Percentiles rank a stretch among this genome's conserved stretches.
Evolutionary conservation across 768 basidiomycete species (phyloP).

Genomic region (Trametes maxima): DNA sequence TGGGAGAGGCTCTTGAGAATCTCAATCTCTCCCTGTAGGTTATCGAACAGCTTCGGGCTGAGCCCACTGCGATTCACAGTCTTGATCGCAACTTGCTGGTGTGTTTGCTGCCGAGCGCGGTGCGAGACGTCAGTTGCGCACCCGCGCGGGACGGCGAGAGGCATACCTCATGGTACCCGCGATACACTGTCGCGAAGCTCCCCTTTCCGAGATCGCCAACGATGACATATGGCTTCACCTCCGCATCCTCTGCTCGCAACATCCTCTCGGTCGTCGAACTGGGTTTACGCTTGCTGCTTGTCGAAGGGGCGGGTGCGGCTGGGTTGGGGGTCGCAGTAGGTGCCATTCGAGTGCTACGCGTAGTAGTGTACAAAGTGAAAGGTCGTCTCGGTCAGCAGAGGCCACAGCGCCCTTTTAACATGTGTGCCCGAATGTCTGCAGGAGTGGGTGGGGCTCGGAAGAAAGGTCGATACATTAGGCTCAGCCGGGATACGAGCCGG

Average conservation of each 20-base stretch:
- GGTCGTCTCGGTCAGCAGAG: conserved; percentile 1
- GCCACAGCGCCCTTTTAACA: not conserved
- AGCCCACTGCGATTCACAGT: conserved; percentile 87
- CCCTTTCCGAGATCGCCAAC: conserved; percentile 82
- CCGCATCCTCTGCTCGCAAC: conserved; percentile 57
- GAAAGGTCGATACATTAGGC: conserved; percentile 12
- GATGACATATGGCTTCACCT: conserved; percentile 77
- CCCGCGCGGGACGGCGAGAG: not conserved
- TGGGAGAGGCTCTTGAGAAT: conserved; percentile 94
- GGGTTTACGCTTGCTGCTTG: conserved; percentile 26
- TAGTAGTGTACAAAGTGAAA: conserved; percentile 13
- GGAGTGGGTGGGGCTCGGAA: not conserved
- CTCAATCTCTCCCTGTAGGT: conserved; percentile 96
- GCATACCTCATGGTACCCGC: conserved; percentile 83
- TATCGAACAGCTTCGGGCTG: conserved; percentile 91
- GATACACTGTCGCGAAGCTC: conserved; percentile 95
- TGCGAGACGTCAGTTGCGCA: not conserved
- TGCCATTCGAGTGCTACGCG: conserved; percentile 23
- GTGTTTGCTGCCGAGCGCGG: conserved; percentile 58
- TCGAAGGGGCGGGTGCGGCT: conserved; percentile 7
- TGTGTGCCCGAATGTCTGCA: conserved; percentile 1
- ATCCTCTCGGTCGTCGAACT: conserved; percentile 22
- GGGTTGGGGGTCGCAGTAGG: conserved; percentile 23
- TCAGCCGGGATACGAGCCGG: no score
- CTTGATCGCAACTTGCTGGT: conserved; percentile 88